Conservation (phyloP, 768 basidiomycete species). For the Stropharia rugosoannulata region DNA sequence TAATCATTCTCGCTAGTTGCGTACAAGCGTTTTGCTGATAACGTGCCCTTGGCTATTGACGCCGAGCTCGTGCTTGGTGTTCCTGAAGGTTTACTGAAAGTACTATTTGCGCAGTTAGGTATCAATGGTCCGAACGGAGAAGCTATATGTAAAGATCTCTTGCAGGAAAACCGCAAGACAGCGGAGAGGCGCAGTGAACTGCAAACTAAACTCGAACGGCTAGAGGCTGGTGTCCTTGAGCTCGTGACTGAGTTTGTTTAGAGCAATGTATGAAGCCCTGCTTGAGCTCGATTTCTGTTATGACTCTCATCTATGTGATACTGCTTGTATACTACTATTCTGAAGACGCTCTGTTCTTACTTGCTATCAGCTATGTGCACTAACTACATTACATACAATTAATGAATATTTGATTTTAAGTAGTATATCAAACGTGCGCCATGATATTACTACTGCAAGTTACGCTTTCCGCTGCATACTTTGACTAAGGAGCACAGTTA, state of each 20-base stretch:
- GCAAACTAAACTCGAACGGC: constrained; percentile 46
- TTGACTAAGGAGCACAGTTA: no score
- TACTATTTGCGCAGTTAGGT: constrained; percentile 46
- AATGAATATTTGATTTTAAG: no score
- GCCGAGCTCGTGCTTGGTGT: constrained; percentile 53
- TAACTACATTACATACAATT: no score
- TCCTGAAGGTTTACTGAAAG: constrained; percentile 41
- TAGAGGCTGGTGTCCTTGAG: constrained; percentile 38
- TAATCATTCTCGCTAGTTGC: constrained; percentile 38
- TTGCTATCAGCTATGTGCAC: no score
- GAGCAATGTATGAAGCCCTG: no score
- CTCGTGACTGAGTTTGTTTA: background rate
- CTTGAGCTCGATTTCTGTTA: no score
- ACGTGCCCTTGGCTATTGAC: constrained; percentile 56
- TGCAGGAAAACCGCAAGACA: constrained; percentile 48
- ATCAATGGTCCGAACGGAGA: constrained; percentile 46
- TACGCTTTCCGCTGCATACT: no score
- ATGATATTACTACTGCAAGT: no score
- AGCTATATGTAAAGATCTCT: constrained; percentile 45
- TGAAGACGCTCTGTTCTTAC: no score
- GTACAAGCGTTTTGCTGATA: constrained; percentile 58
- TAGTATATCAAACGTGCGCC: no score
- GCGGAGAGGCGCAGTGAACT: constrained; percentile 48
- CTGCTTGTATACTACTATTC: no score
- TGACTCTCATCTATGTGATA: no score